These are phyloP conservation scores for Diaporthe sp. DNA, from an alignment of 2,329 filamentous ascomycete species.

Conservation along the genomic window DNA sequence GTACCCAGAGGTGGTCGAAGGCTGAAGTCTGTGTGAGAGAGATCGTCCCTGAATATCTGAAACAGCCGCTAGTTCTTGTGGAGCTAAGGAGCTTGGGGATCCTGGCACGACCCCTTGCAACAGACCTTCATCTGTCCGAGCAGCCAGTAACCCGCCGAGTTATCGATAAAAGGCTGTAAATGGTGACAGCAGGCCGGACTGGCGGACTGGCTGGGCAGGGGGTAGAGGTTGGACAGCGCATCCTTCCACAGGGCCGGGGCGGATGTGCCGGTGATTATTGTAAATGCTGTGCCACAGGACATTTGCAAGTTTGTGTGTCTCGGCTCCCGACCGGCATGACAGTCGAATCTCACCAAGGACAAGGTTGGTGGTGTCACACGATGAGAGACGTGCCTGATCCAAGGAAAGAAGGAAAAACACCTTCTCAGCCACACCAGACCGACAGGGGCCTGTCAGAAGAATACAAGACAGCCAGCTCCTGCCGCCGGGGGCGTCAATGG, in stretches of 20 bases:
- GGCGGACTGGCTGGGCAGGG: neutral
- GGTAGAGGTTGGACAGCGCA: conserved; percentile 8
- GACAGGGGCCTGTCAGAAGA: conserved; percentile 23
- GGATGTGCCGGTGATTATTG: conserved; percentile 18
- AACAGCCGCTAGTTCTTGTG: conserved; percentile 20
- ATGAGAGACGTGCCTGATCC: neutral
- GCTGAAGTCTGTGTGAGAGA: conserved; percentile 11
- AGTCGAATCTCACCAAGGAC: conserved; percentile 21
- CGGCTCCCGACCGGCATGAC: conserved; percentile 26
- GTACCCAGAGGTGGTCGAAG: neutral
- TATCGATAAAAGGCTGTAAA: conserved; percentile 18
- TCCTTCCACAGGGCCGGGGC: neutral
- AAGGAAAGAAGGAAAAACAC: neutral
- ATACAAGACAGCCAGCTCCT: neutral
- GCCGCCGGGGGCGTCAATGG: neutral
- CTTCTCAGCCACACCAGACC: neutral
- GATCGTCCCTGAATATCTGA: conserved; percentile 22
- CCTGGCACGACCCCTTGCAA: conserved; percentile 29
- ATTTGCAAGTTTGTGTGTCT: conserved; percentile 25
- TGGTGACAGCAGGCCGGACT: conserved; percentile 25
- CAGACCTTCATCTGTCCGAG: conserved; percentile 27
- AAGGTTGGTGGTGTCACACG: conserved; percentile 10
- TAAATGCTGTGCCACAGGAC: conserved; percentile 8
- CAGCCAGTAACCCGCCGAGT: conserved; percentile 30
- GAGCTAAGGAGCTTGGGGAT: conserved; percentile 20